phyloP scores from a whole-genome alignment of 192 early-diverging fungal genomes.

The Podochytrium sp. region DNA sequence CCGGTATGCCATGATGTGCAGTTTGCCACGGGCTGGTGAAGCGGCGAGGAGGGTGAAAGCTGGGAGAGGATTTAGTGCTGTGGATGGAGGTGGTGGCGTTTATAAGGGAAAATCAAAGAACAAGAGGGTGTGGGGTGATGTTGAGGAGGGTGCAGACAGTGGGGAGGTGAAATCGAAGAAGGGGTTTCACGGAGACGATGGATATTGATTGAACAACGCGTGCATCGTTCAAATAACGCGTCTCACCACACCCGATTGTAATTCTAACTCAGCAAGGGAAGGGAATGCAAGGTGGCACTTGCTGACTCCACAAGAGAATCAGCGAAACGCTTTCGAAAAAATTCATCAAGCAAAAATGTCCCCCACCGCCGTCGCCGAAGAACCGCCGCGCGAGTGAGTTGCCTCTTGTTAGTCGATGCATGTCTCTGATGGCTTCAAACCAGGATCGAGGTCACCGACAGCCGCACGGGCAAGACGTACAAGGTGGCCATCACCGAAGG shows the following conservation, averaged over 20 bases:
- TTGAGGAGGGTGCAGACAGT: not conserved
- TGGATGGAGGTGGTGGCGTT: slow-evolving; percentile 24
- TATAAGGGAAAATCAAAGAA: slow-evolving; percentile 17
- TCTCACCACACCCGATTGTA: too few relatives aligned
- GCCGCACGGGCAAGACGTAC: slow-evolving; percentile 67
- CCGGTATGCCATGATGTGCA: slow-evolving; percentile 7
- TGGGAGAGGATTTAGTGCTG: slow-evolving; percentile 3
- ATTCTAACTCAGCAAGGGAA: too few relatives aligned
- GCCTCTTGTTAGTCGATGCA: too few relatives aligned
- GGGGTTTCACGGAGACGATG: not conserved
- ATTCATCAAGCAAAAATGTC: too few relatives aligned
- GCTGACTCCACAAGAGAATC: too few relatives aligned
- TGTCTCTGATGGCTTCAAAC: too few relatives aligned
- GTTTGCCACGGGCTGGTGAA: not conserved
- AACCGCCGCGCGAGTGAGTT: too few relatives aligned
- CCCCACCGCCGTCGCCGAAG: too few relatives aligned
- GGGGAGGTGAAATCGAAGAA: not conserved
- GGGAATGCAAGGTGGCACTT: too few relatives aligned
- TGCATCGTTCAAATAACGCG: too few relatives aligned
- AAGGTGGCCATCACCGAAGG: slow-evolving; percentile 56
- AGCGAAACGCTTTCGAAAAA: too few relatives aligned
- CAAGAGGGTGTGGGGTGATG: not conserved
- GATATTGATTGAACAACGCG: not conserved
- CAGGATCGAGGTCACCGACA: slow-evolving; percentile 62
- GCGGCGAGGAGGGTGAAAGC: not conserved